Percentiles rank a stretch among this genome's conserved stretches.
phyloP scores from a whole-genome alignment of 75 land plant species.

The Sequoia sempervirens region DNA sequence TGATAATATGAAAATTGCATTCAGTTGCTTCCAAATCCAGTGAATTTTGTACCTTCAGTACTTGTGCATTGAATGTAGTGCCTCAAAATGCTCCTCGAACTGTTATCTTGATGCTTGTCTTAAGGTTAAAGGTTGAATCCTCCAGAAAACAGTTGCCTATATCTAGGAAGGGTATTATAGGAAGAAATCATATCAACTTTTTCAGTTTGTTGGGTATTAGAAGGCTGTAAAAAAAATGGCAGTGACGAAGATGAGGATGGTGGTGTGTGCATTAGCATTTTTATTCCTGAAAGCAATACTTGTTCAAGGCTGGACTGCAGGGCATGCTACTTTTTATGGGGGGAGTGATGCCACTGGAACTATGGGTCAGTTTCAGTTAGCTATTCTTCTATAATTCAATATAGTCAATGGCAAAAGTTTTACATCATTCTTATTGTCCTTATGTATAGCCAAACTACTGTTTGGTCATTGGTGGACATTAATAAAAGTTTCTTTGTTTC shows the following conservation, averaged over 20 bases:
- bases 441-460: too few species aligned
- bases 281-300: neutral
- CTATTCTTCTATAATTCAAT: neutral
- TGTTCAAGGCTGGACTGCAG: neutral
- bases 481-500: neutral
- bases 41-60: too few species aligned
- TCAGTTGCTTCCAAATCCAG: too few species aligned
- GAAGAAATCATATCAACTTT: neutral
- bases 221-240: neutral
- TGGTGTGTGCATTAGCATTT: neutral
- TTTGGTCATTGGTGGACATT: too few species aligned
- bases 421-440: too few species aligned
- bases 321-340: conserved; percentile 4
- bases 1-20: too few species aligned
- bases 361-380: neutral
- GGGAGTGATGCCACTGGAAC: conserved; percentile 7
- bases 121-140: too few species aligned
- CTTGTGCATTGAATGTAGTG: too few species aligned
- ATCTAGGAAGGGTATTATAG: neutral
- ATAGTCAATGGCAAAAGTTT: neutral
- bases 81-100: too few species aligned
- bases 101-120: too few species aligned
- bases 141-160: neutral
- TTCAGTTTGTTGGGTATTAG: neutral
- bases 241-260: too few species aligned